Evolutionary conservation across 2,329 filamentous ascomycete genomes (phyloP).

Genomic region (Davidsoniella virescens): DNA sequence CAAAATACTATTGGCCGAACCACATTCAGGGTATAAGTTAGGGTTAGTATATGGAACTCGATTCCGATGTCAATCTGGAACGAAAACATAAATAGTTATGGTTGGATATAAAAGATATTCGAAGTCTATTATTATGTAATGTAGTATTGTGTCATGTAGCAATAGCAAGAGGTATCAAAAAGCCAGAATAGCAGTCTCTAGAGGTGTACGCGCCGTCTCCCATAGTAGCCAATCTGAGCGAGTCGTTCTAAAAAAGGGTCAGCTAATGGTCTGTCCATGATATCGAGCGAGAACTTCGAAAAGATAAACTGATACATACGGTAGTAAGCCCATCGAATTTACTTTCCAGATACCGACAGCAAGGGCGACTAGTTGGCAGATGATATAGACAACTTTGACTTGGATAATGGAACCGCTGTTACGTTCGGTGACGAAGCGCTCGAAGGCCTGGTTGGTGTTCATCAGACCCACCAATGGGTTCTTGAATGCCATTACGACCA

Average conservation of each 20-base stretch:
- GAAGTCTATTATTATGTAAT: no score
- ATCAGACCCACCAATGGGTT: slow-evolving; percentile 76
- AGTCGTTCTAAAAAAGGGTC: slow-evolving; percentile 51
- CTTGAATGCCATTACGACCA: slow-evolving; percentile 99
- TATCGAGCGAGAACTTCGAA: neutral
- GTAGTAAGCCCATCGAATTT: slow-evolving; percentile 86
- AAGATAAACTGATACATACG: slow-evolving; percentile 38
- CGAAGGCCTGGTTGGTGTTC: slow-evolving; percentile 73
- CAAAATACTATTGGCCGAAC: no score
- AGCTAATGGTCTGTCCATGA: neutral
- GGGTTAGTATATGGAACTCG: no score
- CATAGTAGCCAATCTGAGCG: slow-evolving; percentile 95
- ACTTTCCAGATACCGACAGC: slow-evolving; percentile 90
- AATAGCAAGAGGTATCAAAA: slow-evolving; percentile 19
- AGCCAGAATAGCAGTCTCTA: slow-evolving; percentile 50
- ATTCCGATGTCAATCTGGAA: no score
- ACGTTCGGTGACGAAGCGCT: slow-evolving; percentile 71
- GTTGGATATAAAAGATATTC: no score
- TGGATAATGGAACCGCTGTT: slow-evolving; percentile 58
- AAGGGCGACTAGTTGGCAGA: slow-evolving; percentile 71
- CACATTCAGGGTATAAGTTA: no score
- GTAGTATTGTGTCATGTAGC: no score
- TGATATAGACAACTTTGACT: slow-evolving; percentile 76
- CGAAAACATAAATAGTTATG: no score
- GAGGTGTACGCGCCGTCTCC: slow-evolving; percentile 58